Percentiles rank a stretch among this genome's conserved stretches.
These are phyloP conservation scores for Canavalia gladiata DNA, from an alignment of 306 rosid genomes.

Conservation along the genomic window DNA sequence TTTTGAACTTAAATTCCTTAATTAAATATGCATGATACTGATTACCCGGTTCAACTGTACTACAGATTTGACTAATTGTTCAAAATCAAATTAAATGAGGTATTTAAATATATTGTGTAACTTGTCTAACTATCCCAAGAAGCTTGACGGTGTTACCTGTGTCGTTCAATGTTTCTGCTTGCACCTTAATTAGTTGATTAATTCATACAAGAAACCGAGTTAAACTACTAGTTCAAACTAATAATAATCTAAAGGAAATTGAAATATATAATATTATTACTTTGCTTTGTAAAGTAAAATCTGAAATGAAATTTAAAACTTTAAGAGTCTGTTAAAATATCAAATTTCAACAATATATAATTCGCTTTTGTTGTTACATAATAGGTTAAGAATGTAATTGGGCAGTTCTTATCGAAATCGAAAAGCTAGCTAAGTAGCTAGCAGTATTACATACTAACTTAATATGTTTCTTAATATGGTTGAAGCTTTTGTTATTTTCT, in stretches of 20 bases:
- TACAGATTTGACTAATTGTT: slow-evolving; percentile 10
- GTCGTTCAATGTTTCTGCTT: background rate
- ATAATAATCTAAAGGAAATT: background rate
- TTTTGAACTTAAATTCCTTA: background rate
- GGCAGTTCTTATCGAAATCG: too few relatives aligned
- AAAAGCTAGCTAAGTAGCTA: too few relatives aligned
- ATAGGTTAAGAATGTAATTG: too few relatives aligned
- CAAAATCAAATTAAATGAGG: slow-evolving; percentile 6
- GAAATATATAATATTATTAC: background rate
- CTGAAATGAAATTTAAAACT: too few relatives aligned
- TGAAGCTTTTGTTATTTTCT: too few relatives aligned
- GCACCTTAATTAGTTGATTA: slow-evolving; percentile 22
- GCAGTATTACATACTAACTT: too few relatives aligned
- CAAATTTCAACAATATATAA: too few relatives aligned
- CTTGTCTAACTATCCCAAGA: slow-evolving; percentile 39
- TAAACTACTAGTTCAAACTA: background rate
- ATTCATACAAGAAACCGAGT: slow-evolving; percentile 47
- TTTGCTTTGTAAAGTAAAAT: background rate
- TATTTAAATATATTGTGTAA: slow-evolving; percentile 38
- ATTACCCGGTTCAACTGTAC: background rate
- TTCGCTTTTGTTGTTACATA: too few relatives aligned
- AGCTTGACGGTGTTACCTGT: slow-evolving; percentile 1
- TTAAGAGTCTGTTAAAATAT: too few relatives aligned
- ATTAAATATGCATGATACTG: background rate
- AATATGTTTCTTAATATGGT: too few relatives aligned